Evolutionary conservation across 1,284 basidiomycete species (phyloP), one percentile per base, ranked within the genome.

Genomic region (Austropuccinia psidii): DNA sequence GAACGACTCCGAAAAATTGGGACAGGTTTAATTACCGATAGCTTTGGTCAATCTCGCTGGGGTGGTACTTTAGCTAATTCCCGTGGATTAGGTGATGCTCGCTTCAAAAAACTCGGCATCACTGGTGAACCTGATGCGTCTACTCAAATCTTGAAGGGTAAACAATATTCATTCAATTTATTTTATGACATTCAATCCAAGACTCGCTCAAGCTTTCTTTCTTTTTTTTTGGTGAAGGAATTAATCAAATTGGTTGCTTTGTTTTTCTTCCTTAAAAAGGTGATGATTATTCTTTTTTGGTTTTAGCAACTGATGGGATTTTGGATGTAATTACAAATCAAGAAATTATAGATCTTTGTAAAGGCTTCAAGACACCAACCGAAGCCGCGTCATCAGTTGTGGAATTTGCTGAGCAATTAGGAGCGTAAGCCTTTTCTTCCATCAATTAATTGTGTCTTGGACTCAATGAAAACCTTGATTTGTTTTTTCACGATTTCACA

Each of bases 41-140:
- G 91, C 4, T 98, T 93, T 79, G 95, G 96, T 39, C 95, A 98
- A 83, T 75, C 67, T 15, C 65, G 90, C 50, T 98, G 93, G 93
- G 97, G 97, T 89, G 95, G 95, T 8, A 91, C 89, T 0, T 83
- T 98, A 24, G 91, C 89, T 54, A 98, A 98, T 78, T 98, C 96
- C 9, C 84, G 95, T 80, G 89, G 90, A 86, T 85, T 98, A 67
- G 95, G 95, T 37, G 96, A 98, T 79, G 85, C 92, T 39, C 86
- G 88, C 75, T 98, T 87, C 84, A 98, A 97, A 80, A 86, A 85
- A 37, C 89, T 89, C 75, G 94, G 93, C 0, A 90, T 98, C 4
- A 98, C 95, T 0, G 89, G 90, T 35, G 95, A 98, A 81, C 95
- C 96, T 3, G 91, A 97, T 79, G 87, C 98, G n/a, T 84, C 86